These are phyloP conservation scores for Isabelozyma rhagii DNA, from an alignment of 805 yeast species.

Conservation along the genomic window DNA sequence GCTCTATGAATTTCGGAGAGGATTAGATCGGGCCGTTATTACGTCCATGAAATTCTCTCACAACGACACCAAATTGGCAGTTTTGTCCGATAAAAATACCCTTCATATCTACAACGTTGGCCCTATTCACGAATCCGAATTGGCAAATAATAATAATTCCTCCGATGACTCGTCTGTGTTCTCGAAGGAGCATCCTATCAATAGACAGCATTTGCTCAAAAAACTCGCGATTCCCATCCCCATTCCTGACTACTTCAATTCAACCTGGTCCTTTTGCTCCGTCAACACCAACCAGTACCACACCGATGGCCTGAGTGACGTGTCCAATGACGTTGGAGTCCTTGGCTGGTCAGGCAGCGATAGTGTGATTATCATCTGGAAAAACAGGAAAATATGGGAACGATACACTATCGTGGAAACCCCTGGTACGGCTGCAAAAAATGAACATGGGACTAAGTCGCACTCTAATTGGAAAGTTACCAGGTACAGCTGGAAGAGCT, in stretches of 20 bases:
- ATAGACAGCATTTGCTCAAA: constrained; percentile 65
- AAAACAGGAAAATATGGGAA: constrained; percentile 75
- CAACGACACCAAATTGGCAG: constrained; percentile 72
- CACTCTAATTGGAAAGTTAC: constrained; percentile 16
- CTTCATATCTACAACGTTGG: constrained; percentile 73
- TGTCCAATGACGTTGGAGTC: constrained; percentile 27
- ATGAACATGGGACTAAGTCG: neutral
- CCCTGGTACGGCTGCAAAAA: neutral
- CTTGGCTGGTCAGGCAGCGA: constrained; percentile 78
- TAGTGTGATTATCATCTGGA: constrained; percentile 74
- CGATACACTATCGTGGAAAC: constrained; percentile 69
- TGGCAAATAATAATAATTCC: constrained; percentile 3
- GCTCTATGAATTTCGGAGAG: constrained; percentile 84
- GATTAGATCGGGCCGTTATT: constrained; percentile 78
- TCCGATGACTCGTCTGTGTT: neutral
- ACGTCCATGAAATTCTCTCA: constrained; percentile 84
- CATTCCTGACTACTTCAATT: constrained; percentile 62
- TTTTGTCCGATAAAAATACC: constrained; percentile 84
- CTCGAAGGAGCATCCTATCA: constrained; percentile 18
- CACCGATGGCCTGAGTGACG: constrained; percentile 9
- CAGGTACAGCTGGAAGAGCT: constrained; percentile 24
- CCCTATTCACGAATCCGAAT: constrained; percentile 4
- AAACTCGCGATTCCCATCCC: constrained; percentile 63
- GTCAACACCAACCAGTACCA: constrained; percentile 50
- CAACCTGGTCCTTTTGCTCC: constrained; percentile 87